phyloP scores from a whole-genome alignment of 139 green algal species.

The Deuterostichococcus epilithicus region DNA sequence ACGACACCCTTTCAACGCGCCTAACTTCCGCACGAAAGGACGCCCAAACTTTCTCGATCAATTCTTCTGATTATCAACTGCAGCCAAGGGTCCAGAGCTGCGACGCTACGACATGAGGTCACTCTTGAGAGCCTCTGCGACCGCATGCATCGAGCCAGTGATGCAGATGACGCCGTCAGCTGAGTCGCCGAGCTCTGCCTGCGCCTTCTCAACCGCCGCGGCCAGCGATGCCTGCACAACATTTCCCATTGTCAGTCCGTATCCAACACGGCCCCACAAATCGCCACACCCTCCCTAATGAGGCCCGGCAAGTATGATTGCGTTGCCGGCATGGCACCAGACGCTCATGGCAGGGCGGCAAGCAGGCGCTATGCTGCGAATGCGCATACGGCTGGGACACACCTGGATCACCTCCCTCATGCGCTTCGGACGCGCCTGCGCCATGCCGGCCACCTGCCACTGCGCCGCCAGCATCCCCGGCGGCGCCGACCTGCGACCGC shows the following conservation, averaged over 20 bases:
- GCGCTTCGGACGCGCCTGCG: slow-evolving; percentile 17
- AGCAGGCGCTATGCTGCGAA: background rate
- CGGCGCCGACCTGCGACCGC: slow-evolving; percentile 21
- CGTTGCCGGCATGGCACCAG: background rate
- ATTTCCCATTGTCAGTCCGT: background rate
- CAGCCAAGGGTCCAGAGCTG: no score
- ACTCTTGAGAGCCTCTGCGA: slow-evolving; percentile 32
- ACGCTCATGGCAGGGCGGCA: background rate
- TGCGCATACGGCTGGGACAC: background rate
- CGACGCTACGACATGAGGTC: background rate
- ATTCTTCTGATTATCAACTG: no score
- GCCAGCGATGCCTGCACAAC: slow-evolving; percentile 48
- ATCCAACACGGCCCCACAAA: background rate
- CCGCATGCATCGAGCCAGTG: slow-evolving; percentile 69
- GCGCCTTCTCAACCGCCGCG: slow-evolving; percentile 51
- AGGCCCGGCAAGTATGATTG: background rate
- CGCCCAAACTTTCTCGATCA: no score
- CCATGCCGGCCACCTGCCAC: slow-evolving; percentile 60
- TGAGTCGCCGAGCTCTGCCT: slow-evolving; percentile 46
- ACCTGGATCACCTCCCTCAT: slow-evolving; percentile 59
- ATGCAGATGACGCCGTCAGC: slow-evolving; percentile 50
- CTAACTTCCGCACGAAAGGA: no score
- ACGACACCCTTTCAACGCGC: no score
- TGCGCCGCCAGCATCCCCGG: slow-evolving; percentile 52
- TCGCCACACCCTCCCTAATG: background rate